Evolutionary conservation across 305 asterid genomes (phyloP).

Genomic region (Fraxinus paxiana): DNA sequence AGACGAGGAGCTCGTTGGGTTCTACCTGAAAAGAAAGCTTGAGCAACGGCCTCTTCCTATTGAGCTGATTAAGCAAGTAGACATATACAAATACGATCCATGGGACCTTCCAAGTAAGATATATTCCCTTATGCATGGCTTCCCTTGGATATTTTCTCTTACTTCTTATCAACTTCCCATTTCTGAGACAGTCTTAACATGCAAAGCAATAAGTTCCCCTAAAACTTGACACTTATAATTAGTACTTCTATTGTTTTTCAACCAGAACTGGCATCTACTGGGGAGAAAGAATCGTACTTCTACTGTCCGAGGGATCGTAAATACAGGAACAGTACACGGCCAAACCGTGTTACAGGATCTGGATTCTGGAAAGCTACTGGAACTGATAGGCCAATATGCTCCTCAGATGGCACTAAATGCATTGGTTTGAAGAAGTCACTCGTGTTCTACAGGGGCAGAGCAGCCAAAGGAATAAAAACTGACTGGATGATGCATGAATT

Average conservation of each 20-base stretch:
- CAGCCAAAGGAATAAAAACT: slow-evolving; percentile 29
- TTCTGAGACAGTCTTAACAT: background rate
- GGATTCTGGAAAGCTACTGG: slow-evolving; percentile 35
- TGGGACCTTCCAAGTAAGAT: slow-evolving; percentile 35
- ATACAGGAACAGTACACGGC: slow-evolving; percentile 29
- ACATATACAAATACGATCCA: slow-evolving; percentile 28
- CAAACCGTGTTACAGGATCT: slow-evolving; percentile 26
- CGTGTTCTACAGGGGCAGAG: slow-evolving; percentile 25
- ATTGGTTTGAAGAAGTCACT: slow-evolving; percentile 31
- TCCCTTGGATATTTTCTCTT: background rate
- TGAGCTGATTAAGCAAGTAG: slow-evolving; percentile 23
- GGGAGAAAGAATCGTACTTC: slow-evolving; percentile 29
- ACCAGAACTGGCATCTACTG: slow-evolving; percentile 6
- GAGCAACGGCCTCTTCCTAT: slow-evolving; percentile 11
- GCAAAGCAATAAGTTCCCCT: background rate
- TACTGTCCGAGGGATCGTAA: slow-evolving; percentile 30
- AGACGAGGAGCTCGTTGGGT: slow-evolving; percentile 28
- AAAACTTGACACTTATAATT: background rate
- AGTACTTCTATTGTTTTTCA: background rate
- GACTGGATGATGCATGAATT: slow-evolving; percentile 37
- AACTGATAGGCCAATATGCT: slow-evolving; percentile 24
- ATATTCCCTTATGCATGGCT: background rate
- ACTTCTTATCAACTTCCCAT: background rate
- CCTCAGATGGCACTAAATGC: slow-evolving; percentile 14
- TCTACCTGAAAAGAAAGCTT: slow-evolving; percentile 23